Conservation (phyloP, 2,329 filamentous ascomycete species). For the Aspergillus caelatus region DNA sequence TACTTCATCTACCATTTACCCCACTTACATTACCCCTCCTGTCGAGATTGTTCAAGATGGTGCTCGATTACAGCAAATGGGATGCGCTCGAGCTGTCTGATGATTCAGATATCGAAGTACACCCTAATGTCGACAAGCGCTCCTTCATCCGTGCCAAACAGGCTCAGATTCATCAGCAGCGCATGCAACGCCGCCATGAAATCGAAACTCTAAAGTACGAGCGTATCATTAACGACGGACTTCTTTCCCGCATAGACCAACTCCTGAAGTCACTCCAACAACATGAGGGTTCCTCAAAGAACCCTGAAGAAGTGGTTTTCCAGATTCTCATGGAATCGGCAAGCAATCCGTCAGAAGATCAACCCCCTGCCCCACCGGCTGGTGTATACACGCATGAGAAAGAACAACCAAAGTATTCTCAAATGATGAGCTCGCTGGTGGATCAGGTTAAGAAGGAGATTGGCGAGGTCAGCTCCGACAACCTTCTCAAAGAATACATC, state of each 20-base stretch:
- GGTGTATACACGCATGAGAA: constrained; percentile 77
- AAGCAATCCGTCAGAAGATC: constrained; percentile 69
- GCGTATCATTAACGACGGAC: constrained; percentile 86
- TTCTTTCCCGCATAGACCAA: constrained; percentile 79
- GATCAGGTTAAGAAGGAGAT: constrained; percentile 90
- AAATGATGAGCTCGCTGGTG: constrained; percentile 97
- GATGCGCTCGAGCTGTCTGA: constrained; percentile 94
- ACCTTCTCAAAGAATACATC: constrained; percentile 75
- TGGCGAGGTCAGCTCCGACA: constrained; percentile 70
- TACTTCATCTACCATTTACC: constrained; percentile 9
- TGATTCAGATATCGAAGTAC: constrained; percentile 96
- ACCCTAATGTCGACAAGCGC: constrained; percentile 97
- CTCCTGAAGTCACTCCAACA: constrained; percentile 75
- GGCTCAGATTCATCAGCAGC: constrained; percentile 91
- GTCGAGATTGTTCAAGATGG: constrained; percentile 42
- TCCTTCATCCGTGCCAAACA: constrained; percentile 99
- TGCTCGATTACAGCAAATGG: constrained; percentile 67
- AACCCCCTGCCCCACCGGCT: constrained; percentile 74
- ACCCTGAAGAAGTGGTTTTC: constrained; percentile 83
- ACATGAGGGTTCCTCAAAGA: constrained; percentile 67
- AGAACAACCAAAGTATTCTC: constrained; percentile 81
- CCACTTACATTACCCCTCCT: constrained; percentile 23
- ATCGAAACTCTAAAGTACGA: constrained; percentile 91
- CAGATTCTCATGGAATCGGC: constrained; percentile 83
- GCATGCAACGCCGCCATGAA: constrained; percentile 79